Evolutionary conservation across 495 filamentous ascomycete species (phyloP).

Genomic region (Aspergillus affinis): DNA sequence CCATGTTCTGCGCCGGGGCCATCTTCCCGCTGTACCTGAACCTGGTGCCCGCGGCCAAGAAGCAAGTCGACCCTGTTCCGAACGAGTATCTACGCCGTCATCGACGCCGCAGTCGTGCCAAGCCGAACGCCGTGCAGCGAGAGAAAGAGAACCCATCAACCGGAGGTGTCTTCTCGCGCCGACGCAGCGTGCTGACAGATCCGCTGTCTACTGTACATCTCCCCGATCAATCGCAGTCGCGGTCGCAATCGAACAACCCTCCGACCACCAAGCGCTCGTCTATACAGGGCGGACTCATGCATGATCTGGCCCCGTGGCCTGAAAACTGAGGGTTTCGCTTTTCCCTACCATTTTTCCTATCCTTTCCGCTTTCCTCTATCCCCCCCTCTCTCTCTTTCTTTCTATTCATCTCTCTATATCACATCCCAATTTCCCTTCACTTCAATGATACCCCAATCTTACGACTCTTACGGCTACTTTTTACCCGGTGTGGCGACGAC

Average conservation of each 20-base stretch:
- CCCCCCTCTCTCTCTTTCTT: no score
- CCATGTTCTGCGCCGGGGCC: slow-evolving; percentile 54
- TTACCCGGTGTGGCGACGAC: background rate
- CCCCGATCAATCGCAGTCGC: slow-evolving; percentile 17
- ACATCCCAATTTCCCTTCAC: background rate
- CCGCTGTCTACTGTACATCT: slow-evolving; percentile 29
- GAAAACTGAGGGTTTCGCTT: slow-evolving; percentile 7
- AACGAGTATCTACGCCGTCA: slow-evolving; percentile 44
- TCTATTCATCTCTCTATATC: background rate
- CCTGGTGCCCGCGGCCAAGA: slow-evolving; percentile 52
- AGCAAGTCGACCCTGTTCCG: slow-evolving; percentile 59
- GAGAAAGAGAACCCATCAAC: slow-evolving; percentile 37
- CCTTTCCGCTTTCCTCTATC: slow-evolving; percentile 1
- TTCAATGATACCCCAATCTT: slow-evolving; percentile 5
- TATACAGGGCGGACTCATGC: slow-evolving; percentile 11
- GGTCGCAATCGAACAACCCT: slow-evolving; percentile 1
- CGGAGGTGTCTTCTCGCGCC: slow-evolving; percentile 41
- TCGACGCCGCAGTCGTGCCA: slow-evolving; percentile 26
- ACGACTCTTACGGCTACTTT: background rate
- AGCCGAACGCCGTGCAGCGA: slow-evolving; percentile 21
- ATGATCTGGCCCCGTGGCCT: slow-evolving; percentile 21
- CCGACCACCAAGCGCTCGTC: slow-evolving; percentile 1
- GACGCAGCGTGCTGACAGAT: slow-evolving; percentile 38
- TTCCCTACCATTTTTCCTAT: background rate
- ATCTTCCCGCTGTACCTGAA: slow-evolving; percentile 64